Percentiles rank a stretch among this genome's conserved stretches.
Conservation (phyloP, 345 rosid species). For the Mangifera indica region DNA sequence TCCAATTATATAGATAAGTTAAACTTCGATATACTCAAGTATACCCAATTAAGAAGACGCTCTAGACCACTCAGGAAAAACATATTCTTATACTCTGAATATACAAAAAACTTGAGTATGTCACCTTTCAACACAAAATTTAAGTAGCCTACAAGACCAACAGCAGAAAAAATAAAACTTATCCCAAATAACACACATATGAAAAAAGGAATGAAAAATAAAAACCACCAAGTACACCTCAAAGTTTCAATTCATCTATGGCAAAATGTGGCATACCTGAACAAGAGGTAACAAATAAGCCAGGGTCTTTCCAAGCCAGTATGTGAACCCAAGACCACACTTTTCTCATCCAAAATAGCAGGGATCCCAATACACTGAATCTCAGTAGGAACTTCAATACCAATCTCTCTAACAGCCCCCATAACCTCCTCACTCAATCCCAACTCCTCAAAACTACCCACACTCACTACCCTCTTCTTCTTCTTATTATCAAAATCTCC, state of each 20-base stretch:
- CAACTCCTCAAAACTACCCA: constrained; percentile 68
- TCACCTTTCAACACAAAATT: background rate
- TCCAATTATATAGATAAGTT: background rate
- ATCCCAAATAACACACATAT: background rate
- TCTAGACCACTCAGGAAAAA: background rate
- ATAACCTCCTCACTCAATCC: constrained; percentile 78
- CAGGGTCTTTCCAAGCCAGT: constrained; percentile 92
- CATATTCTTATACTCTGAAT: background rate
- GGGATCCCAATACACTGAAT: constrained; percentile 88
- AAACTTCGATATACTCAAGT: background rate
- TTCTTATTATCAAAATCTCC: constrained; percentile 27
- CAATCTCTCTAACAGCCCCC: constrained; percentile 76
- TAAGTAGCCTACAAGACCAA: background rate
- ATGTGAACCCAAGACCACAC: constrained; percentile 88
- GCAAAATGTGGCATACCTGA: constrained; percentile 50
- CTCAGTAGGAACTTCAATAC: constrained; percentile 85
- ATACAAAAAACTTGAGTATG: background rate
- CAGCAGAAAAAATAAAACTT: background rate
- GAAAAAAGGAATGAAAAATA: background rate
- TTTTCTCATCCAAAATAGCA: constrained; percentile 72
- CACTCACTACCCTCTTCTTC: constrained; percentile 43
- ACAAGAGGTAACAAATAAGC: constrained; percentile 89
- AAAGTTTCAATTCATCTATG: background rate
- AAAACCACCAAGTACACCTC: background rate
- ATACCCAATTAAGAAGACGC: background rate